phyloP scores from a whole-genome alignment of 78 protist genomes.

The Diacronema lutheri region DNA sequence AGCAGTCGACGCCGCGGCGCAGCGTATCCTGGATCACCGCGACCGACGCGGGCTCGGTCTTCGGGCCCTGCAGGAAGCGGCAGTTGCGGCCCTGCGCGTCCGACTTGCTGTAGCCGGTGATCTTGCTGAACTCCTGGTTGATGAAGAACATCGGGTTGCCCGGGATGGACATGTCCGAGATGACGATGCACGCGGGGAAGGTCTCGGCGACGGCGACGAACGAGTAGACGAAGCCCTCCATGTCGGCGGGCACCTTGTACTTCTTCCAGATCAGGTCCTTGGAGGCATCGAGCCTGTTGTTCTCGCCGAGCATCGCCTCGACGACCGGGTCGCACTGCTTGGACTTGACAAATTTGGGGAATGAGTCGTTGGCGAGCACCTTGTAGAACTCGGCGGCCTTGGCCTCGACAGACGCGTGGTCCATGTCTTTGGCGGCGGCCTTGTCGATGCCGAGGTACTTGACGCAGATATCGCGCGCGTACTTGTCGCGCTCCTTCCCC shows the following conservation, averaged over 20 bases:
- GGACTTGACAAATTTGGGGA: background rate
- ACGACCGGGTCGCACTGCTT: background rate
- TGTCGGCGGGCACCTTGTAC: background rate
- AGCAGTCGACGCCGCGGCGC: background rate
- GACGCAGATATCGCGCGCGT: no score
- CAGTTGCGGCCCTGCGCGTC: conserved; percentile 26
- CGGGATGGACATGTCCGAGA: background rate
- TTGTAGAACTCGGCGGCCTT: no score
- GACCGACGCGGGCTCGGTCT: background rate
- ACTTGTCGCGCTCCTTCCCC: no score
- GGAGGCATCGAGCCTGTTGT: background rate
- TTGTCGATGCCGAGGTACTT: no score
- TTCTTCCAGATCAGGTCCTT: background rate
- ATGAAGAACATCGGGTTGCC: background rate
- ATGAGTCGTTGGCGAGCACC: background rate
- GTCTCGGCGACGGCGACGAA: background rate
- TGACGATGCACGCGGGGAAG: background rate
- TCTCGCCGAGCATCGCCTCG: background rate
- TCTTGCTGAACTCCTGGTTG: background rate
- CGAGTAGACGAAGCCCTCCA: background rate
- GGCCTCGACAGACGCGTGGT: no score
- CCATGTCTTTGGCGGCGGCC: no score
- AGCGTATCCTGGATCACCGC: background rate
- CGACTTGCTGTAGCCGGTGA: background rate
- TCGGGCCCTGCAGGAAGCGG: conserved; percentile 32